Evolutionary conservation across 257 asterid species (phyloP).

Genomic region (Solanum phureja): DNA sequence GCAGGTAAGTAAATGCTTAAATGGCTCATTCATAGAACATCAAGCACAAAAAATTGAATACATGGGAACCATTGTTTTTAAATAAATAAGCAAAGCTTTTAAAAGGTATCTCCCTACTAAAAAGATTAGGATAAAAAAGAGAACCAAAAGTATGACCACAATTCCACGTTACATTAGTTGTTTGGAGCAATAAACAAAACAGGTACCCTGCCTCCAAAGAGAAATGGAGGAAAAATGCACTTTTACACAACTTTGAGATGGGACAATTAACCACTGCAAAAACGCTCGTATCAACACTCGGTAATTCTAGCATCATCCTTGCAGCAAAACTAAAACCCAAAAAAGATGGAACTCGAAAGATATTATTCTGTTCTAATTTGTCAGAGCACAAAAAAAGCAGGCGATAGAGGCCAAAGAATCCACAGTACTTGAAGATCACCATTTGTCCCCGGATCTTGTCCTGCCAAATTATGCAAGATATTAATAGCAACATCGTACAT

Average conservation of each 20-base stretch:
- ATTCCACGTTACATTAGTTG: not conserved
- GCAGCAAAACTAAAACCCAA: constrained; percentile 35
- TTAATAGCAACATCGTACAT: not conserved
- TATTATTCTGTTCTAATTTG: constrained; percentile 46
- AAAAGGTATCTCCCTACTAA: not conserved
- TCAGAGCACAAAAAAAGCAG: constrained; percentile 25
- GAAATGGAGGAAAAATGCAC: constrained; percentile 9
- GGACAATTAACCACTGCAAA: constrained; percentile 25
- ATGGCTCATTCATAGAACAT: not conserved
- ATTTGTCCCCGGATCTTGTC: constrained; percentile 55
- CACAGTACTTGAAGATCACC: constrained; percentile 43
- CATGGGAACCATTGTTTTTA: not conserved
- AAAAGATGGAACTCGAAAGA: constrained; percentile 29
- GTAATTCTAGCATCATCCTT: constrained; percentile 37
- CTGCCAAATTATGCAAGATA: constrained; percentile 39
- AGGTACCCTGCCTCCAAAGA: constrained; percentile 7
- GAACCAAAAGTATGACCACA: not conserved
- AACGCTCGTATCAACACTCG: constrained; percentile 16
- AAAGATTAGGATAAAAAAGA: not conserved
- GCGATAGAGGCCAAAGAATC: constrained; percentile 22
- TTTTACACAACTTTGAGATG: constrained; percentile 38
- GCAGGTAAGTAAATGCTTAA: not conserved
- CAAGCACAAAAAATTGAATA: not conserved
- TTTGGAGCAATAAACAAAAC: constrained; percentile 1
- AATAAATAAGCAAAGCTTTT: not conserved